Evolutionary conservation across 805 yeast genomes (phyloP).

Genomic region (Wickerhamomyces strasburgensis): DNA sequence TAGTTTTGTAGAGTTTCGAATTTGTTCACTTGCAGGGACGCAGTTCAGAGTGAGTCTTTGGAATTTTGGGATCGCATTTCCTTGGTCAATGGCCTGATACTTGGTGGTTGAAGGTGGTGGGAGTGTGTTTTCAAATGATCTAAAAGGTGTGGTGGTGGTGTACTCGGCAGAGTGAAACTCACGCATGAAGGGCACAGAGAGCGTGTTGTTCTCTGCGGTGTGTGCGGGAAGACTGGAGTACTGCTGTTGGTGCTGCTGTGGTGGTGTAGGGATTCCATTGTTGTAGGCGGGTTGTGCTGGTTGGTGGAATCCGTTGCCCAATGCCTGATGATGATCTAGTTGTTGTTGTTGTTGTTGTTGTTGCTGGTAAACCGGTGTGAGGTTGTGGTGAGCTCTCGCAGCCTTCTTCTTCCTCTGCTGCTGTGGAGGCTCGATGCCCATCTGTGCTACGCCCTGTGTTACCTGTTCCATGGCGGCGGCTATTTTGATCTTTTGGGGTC

Average conservation of each 20-base stretch:
- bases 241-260: conserved; percentile 2
- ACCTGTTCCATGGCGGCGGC: conserved; percentile 8
- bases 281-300: background rate
- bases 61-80: conserved; percentile 75
- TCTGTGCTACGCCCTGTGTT: conserved; percentile 10
- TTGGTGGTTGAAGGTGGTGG: conserved; percentile 78
- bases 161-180: conserved; percentile 17
- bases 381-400: conserved; percentile 22
- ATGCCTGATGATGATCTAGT: too few species aligned
- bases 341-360: too few species aligned
- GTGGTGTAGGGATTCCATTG: background rate
- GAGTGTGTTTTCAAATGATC: conserved; percentile 68
- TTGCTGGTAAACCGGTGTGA: conserved; percentile 5
- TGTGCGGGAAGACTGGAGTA: background rate
- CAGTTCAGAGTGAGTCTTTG: conserved; percentile 77
- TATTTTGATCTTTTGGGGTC: background rate
- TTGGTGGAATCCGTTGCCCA: too few species aligned
- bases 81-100: conserved; percentile 71
- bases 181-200: conserved; percentile 19
- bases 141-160: conserved; percentile 41
- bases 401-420: conserved; percentile 20
- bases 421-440: conserved; percentile 6
- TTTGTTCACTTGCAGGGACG: conserved; percentile 68
- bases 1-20: conserved; percentile 63
- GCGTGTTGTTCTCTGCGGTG: conserved; percentile 3